A percentile compares a stretch with the other conserved stretches of the same genome.
phyloP scores from a whole-genome alignment of 495 filamentous ascomycete species.

The Amniculicola lignicola region DNA sequence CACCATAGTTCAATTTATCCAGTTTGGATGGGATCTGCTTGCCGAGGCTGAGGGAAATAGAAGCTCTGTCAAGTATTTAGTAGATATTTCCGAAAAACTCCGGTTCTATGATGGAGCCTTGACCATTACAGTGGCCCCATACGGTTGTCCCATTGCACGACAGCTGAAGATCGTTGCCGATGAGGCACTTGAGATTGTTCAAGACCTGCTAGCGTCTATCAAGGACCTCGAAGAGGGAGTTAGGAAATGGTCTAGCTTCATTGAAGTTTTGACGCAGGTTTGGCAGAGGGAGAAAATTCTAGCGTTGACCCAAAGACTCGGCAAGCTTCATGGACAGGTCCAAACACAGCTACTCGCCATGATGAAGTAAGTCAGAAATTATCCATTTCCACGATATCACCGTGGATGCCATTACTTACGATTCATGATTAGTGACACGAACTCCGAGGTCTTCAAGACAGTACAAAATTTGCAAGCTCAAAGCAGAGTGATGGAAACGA shows the following conservation, averaged over 20 bases:
- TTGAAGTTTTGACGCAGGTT: neutral
- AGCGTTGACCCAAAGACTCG: neutral
- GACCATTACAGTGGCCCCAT: too few relatives aligned
- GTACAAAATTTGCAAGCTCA: too few relatives aligned
- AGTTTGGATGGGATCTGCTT: slow-evolving; percentile 1
- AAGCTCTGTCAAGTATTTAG: neutral
- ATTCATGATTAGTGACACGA: too few relatives aligned
- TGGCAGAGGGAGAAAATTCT: neutral
- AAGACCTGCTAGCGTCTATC: neutral
- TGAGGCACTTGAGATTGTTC: neutral
- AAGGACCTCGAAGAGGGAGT: neutral
- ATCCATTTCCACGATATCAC: too few relatives aligned
- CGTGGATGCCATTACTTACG: too few relatives aligned
- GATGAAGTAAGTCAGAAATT: slow-evolving; percentile 3
- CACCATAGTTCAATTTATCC: slow-evolving; percentile 7
- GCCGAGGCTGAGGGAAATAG: neutral
- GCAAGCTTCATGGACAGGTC: neutral
- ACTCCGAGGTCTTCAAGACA: too few relatives aligned
- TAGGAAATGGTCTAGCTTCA: neutral
- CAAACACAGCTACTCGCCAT: neutral
- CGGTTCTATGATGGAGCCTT: too few relatives aligned
- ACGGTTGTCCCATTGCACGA: neutral
- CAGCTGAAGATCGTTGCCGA: neutral
- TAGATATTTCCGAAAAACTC: too few relatives aligned
- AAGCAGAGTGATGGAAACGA: too few relatives aligned